phyloP scores from a whole-genome alignment of 1,139 yeast genomes.

The Debaryomyces nepalensis region DNA sequence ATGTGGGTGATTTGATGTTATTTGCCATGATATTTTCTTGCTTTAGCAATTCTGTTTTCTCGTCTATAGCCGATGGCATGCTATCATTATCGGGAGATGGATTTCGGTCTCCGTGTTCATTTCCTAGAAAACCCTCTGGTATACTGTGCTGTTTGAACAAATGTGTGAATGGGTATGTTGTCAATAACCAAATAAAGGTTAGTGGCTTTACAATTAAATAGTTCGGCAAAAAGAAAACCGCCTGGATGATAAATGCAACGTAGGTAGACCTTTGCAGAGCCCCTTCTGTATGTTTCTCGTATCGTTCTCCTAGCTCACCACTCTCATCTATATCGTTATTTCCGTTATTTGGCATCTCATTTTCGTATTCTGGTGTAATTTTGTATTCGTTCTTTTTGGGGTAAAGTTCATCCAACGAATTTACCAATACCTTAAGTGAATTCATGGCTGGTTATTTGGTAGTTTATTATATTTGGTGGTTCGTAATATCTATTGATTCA shows the following conservation, averaged over 20 bases:
- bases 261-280: constrained; percentile 18
- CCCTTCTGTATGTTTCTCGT: constrained; percentile 17
- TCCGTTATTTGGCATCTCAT: constrained; percentile 4
- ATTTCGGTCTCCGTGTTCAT: constrained; percentile 10
- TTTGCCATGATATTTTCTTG: constrained; percentile 48
- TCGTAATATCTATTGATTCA: constrained; percentile 6
- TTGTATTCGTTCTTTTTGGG: constrained; percentile 22
- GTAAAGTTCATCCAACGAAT: constrained; percentile 40
- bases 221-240: constrained; percentile 26
- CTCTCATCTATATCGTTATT: constrained; percentile 1
- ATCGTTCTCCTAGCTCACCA: constrained; percentile 1
- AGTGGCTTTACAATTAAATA: constrained; percentile 28
- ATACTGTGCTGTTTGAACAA: constrained; percentile 11
- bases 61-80: constrained; percentile 27
- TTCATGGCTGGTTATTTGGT: constrained; percentile 30
- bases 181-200: constrained; percentile 24
- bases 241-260: constrained; percentile 11
- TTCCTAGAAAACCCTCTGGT: constrained; percentile 5
- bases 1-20: constrained; percentile 61
- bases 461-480: no score
- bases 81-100: not conserved
- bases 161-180: constrained; percentile 26
- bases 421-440: constrained; percentile 42
- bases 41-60: constrained; percentile 48
- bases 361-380: constrained; percentile 12